Conservation (phyloP, 768 basidiomycete genomes). For the Pleurotus giganteus region DNA sequence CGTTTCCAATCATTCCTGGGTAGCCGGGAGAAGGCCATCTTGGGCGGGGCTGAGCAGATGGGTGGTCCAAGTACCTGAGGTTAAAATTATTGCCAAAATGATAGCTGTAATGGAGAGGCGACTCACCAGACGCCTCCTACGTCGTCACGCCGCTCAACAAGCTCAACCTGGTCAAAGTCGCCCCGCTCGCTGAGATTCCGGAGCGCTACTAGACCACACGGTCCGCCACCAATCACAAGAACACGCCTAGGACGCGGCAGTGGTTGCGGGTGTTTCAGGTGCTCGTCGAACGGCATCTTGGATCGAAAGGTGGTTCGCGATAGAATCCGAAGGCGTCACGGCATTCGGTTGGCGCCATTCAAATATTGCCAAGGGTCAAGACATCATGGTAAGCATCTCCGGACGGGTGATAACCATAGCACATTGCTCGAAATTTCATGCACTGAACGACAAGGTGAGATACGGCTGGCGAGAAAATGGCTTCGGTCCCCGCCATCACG, state of each 20-base stretch:
- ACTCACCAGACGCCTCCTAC: constrained; percentile 52
- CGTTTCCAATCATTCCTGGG: constrained; percentile 46
- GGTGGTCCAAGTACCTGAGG: constrained; percentile 31
- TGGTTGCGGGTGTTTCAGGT: no score
- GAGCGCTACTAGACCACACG: constrained; percentile 45
- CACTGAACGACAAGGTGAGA: no score
- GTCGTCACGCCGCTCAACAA: constrained; percentile 45
- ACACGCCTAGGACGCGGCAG: constrained; percentile 25
- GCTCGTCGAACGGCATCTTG: no score
- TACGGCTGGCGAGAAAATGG: no score
- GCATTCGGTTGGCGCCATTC: no score
- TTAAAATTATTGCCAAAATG: neutral
- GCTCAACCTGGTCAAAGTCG: constrained; percentile 38
- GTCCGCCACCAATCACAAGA: constrained; percentile 47
- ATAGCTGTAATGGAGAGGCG: neutral
- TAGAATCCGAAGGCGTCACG: no score
- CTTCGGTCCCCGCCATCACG: no score
- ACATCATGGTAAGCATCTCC: no score
- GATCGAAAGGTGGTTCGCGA: no score
- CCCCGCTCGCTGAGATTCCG: constrained; percentile 45
- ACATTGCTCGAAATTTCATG: no score
- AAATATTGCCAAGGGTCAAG: no score
- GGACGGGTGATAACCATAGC: no score
- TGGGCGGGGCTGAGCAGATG: constrained; percentile 13
- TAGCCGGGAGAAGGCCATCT: constrained; percentile 50